Percentiles rank a stretch among this genome's conserved stretches.
These are phyloP conservation scores for Aspergillus cristatus DNA, from an alignment of 495 filamentous ascomycete genomes.

Conservation along the genomic window DNA sequence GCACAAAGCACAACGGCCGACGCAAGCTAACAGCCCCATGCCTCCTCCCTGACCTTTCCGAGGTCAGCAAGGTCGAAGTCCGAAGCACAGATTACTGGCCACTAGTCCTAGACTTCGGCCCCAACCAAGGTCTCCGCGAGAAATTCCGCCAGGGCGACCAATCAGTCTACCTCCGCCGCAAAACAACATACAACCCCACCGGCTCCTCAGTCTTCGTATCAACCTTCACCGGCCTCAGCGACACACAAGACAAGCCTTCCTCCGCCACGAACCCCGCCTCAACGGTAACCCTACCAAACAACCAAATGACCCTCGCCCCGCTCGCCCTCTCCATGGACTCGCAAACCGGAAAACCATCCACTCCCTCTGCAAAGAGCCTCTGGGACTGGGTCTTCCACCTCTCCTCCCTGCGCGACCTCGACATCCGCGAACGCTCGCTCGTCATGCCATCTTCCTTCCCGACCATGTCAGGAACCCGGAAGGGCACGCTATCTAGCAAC, in stretches of 20 bases:
- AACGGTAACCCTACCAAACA: conserved; percentile 9
- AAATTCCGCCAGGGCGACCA: conserved; percentile 63
- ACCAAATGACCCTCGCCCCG: no score
- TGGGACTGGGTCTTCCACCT: conserved; percentile 77
- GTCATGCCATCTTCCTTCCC: conserved; percentile 55
- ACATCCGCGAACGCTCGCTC: conserved; percentile 65
- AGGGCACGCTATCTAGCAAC: no score
- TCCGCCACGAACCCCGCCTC: conserved; percentile 17
- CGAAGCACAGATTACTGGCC: conserved; percentile 73
- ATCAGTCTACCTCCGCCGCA: conserved; percentile 71
- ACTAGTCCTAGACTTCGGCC: conserved; percentile 66
- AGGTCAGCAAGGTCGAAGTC: conserved; percentile 58
- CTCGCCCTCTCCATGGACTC: conserved; percentile 12
- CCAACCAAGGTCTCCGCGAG: conserved; percentile 50
- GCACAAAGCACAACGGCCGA: conserved; percentile 38
- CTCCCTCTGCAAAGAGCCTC: conserved; percentile 28
- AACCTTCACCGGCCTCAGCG: conserved; percentile 46
- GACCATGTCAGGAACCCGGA: conserved; percentile 10
- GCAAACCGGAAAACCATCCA: conserved; percentile 20
- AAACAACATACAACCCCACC: conserved; percentile 56
- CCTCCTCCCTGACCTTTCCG: conserved; percentile 70
- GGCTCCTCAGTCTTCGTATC: conserved; percentile 65
- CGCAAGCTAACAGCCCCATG: conserved; percentile 56
- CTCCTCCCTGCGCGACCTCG: conserved; percentile 51
- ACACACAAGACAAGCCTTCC: conserved; percentile 32